A percentile compares a stretch with the other conserved stretches of the same genome.
Evolutionary conservation across 2,329 filamentous ascomycete species (phyloP).

Genomic region (Tolypocladium album): DNA sequence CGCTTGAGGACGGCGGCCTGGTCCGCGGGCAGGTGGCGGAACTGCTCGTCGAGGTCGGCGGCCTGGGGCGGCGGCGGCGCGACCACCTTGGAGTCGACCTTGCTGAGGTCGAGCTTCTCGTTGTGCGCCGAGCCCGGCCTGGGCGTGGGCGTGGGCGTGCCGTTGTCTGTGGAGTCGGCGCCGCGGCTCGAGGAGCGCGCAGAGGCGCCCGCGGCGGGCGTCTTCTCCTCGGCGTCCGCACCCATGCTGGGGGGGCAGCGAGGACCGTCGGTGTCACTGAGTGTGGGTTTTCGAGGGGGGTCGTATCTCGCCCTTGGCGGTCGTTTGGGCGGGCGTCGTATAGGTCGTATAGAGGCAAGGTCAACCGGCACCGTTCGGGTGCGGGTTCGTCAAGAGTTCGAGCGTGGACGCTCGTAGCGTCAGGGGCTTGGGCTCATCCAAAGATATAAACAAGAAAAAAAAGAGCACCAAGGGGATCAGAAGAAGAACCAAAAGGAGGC

Average conservation of each 20-base stretch:
- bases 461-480: background rate
- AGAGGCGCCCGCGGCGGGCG: background rate
- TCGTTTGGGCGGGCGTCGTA: background rate
- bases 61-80: constrained; percentile 13
- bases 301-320: background rate
- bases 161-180: constrained; percentile 2
- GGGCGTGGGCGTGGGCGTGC: constrained; percentile 1
- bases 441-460: background rate
- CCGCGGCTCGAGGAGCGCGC: background rate
- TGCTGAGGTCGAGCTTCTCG: constrained; percentile 4
- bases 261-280: no score
- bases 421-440: background rate
- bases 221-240: background rate
- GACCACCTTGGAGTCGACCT: constrained; percentile 7
- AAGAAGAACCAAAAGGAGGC: background rate
- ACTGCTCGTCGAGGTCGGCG: constrained; percentile 38
- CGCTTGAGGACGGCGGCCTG: constrained; percentile 57
- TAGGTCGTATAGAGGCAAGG: no score
- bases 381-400: background rate
- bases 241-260: background rate
- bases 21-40: constrained; percentile 50
- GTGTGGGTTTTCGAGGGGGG: no score
- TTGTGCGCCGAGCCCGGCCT: background rate
- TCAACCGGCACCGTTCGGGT: background rate
- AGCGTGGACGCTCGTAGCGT: background rate